Conservation (phyloP, 352 stramenopile genomes). For the Pythium folliculosum region DNA sequence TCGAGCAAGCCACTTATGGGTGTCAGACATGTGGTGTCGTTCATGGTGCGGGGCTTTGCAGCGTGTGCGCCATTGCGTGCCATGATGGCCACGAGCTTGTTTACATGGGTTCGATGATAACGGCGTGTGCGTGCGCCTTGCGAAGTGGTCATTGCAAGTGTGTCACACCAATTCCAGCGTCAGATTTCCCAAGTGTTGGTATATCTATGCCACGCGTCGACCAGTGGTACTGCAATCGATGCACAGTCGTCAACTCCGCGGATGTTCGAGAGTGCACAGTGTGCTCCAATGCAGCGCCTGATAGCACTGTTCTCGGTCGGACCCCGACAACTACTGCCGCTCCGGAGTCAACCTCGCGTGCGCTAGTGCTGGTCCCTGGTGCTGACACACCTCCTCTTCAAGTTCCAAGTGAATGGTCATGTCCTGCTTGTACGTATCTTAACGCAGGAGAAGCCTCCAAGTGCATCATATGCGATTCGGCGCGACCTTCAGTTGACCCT, state of each 20-base stretch:
- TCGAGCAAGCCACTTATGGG: conserved; percentile 75
- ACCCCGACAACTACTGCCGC: conserved; percentile 15
- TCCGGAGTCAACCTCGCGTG: conserved; percentile 49
- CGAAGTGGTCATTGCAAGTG: conserved; percentile 62
- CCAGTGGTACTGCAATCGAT: conserved; percentile 81
- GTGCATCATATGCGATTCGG: conserved; percentile 75
- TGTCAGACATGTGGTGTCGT: conserved; percentile 84
- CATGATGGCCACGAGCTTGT: conserved; percentile 85
- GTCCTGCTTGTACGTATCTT: conserved; percentile 76
- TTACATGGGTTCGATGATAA: conserved; percentile 62
- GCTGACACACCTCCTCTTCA: not conserved
- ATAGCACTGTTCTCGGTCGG: conserved; percentile 11
- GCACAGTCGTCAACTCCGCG: conserved; percentile 77
- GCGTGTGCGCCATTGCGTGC: conserved; percentile 67
- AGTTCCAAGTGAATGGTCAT: conserved; percentile 59
- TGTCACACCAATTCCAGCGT: conserved; percentile 35
- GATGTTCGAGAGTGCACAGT: conserved; percentile 61
- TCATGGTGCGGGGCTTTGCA: conserved; percentile 68
- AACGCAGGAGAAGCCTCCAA: conserved; percentile 59
- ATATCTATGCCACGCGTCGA: conserved; percentile 38
- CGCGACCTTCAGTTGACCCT: conserved; percentile 24
- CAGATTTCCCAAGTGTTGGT: conserved; percentile 42
- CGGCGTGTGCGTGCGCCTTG: conserved; percentile 71
- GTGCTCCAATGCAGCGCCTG: conserved; percentile 50
- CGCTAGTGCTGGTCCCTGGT: conserved; percentile 43